Percentiles rank a stretch among this genome's conserved stretches.
These are phyloP conservation scores for Phytopythium boreale DNA, from an alignment of 352 stramenopile genomes.

Conservation along the genomic window DNA sequence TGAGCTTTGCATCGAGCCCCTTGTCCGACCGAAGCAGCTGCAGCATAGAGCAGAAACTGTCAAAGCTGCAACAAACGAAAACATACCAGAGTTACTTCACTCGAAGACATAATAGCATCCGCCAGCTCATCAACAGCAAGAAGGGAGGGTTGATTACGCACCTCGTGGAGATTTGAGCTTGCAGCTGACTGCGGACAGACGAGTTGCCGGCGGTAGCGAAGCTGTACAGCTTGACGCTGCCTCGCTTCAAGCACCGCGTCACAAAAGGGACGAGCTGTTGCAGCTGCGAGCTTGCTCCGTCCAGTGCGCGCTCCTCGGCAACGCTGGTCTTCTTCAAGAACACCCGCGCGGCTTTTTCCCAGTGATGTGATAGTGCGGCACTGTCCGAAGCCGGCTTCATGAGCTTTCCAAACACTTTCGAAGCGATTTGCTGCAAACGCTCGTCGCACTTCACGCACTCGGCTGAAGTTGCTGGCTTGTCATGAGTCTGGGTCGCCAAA, in stretches of 20 bases:
- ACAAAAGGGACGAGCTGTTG: constrained; percentile 33
- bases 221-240: constrained; percentile 39
- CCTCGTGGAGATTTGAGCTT: constrained; percentile 35
- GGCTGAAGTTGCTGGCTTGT: not conserved
- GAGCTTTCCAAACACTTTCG: constrained; percentile 23
- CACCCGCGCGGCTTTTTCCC: constrained; percentile 28
- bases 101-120: not conserved
- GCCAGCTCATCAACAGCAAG: not conserved
- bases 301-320: not conserved
- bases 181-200: constrained; percentile 20
- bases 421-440: constrained; percentile 10
- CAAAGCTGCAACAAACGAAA: constrained; percentile 25
- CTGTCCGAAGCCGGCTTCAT: constrained; percentile 5
- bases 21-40: constrained; percentile 16
- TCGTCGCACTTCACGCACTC: constrained; percentile 11
- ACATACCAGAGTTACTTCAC: constrained; percentile 3
- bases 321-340: constrained; percentile 34
- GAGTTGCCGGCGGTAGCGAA: constrained; percentile 26
- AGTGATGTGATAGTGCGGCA: constrained; percentile 16
- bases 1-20: constrained; percentile 11
- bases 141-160: constrained; percentile 5
- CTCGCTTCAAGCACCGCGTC: constrained; percentile 39
- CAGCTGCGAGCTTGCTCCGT: not conserved
- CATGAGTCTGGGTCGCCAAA: constrained; percentile 6
- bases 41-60: constrained; percentile 20